Percentiles rank a stretch among this genome's conserved stretches.
Evolutionary conservation across 2,329 filamentous ascomycete genomes (phyloP).

Genomic region (Cytospora piceicola): DNA sequence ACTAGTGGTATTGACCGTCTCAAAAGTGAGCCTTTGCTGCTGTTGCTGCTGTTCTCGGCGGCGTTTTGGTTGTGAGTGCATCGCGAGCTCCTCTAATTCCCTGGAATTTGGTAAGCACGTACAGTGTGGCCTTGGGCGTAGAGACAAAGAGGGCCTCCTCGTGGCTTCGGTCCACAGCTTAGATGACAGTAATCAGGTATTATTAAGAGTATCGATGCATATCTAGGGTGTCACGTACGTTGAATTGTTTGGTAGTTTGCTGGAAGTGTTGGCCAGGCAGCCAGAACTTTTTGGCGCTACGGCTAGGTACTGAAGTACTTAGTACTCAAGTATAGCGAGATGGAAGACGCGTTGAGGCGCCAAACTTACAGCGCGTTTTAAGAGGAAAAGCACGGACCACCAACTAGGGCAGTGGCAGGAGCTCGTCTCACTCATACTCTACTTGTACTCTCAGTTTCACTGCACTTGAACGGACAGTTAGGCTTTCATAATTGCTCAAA

Average conservation of each 20-base stretch:
- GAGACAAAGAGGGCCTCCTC: not conserved
- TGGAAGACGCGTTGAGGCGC: constrained; percentile 16
- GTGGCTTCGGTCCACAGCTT: not conserved
- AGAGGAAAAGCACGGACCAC: constrained; percentile 15
- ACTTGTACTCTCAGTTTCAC: too few species aligned
- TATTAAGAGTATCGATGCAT: not conserved
- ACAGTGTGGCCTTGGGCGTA: not conserved
- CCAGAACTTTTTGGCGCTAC: not conserved
- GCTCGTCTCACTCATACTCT: too few species aligned
- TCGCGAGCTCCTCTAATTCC: not conserved
- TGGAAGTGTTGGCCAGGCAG: not conserved
- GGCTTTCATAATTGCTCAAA: too few species aligned
- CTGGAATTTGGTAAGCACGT: not conserved
- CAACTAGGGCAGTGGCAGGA: too few species aligned
- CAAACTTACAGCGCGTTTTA: constrained; percentile 11
- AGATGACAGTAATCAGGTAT: not conserved
- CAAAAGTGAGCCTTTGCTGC: constrained; percentile 38
- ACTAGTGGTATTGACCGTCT: constrained; percentile 34
- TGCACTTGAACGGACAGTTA: too few species aligned
- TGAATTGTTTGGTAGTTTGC: not conserved
- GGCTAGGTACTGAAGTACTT: not conserved
- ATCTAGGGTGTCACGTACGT: not conserved
- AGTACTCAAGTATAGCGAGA: too few species aligned
- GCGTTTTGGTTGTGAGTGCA: constrained; percentile 22
- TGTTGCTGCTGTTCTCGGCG: constrained; percentile 31